Base-by-base conservation (phyloP, 2,329 filamentous ascomycete species). In the Sclerotinia spermophila region DNA sequence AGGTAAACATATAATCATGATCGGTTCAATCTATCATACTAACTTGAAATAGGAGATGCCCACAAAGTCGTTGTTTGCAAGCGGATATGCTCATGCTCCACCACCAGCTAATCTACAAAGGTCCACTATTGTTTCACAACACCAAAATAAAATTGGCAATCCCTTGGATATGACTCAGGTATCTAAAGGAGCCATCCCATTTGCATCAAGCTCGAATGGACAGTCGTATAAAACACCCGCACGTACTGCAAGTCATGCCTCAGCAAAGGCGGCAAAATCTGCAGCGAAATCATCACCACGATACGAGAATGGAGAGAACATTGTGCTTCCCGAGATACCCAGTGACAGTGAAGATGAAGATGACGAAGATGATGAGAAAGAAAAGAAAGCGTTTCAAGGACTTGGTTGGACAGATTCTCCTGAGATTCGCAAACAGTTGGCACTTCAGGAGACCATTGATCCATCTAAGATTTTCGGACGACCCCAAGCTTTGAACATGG, bases 341-440 rank as follows among this genome's bases (percentile, higher is more conserved):
- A 98, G 96, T 1, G 96, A 99, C 79, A 94, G 93, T 42, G 94
- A 97, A 77, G 93, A 97, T 71, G 92, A 95, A 64, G 92, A 95
- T 72, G 87, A 86, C 8, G 87, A 91, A 55, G 87, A 88, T 21
- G 82, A 82, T 10, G 82, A 83, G 45, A 67, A 67, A 48, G 86
- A 85, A 62, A 82, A 83, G 56, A 70, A 70, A 19, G 86, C 85
- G 59, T 89, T 92, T 77, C 83, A 82, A 68, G 87, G 93, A 24
- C 92, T 93, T 3, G 87, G 89, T 11, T 99, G 96, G 96, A 94
- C 93, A 6, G 91, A 97, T 78, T 93, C 93, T 3, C 94, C 95
- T 17, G 91, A 93, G 73, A 86, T 99, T 60, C 88, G 90, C 27
- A 85, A 87, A 68, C 87, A 93, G 69, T 86, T 99, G 38, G 86